These are phyloP conservation scores for Gossypium herbaceum DNA, from an alignment of 345 rosid species.

Conservation along the genomic window DNA sequence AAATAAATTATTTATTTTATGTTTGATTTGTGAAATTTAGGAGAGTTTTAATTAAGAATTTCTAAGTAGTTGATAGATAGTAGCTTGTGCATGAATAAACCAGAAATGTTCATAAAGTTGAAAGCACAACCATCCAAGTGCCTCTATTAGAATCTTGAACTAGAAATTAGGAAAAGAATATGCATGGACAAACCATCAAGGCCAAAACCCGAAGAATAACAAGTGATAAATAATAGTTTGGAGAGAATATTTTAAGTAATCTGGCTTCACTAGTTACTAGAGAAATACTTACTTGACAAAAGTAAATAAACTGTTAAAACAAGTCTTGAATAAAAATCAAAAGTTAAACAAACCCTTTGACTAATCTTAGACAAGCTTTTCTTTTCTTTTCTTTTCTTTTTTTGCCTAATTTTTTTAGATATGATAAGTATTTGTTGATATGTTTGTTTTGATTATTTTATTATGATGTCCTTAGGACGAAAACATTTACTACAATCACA, in stretches of 20 bases:
- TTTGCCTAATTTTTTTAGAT: no score
- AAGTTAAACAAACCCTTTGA: background rate
- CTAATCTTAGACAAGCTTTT: no score
- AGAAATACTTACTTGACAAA: slow-evolving; percentile 39
- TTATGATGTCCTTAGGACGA: no score
- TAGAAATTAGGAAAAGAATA: slow-evolving; percentile 48
- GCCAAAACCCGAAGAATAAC: slow-evolving; percentile 40
- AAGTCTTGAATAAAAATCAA: background rate
- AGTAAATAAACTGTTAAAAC: background rate
- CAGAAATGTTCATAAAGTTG: slow-evolving; percentile 42
- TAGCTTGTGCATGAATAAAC: no score
- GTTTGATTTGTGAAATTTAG: no score
- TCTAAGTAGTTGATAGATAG: no score
- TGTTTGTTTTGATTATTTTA: no score
- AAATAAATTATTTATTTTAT: no score
- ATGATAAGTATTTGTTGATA: no score
- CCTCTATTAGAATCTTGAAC: slow-evolving; percentile 56
- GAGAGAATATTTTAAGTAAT: slow-evolving; percentile 46
- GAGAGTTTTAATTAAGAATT: no score
- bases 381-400: no score
- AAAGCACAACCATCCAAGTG: slow-evolving; percentile 49
- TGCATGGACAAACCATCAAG: slow-evolving; percentile 46
- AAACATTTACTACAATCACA: no score
- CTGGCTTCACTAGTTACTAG: slow-evolving; percentile 46
- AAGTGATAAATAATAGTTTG: slow-evolving; percentile 32